Conservation (phyloP, 768 basidiomycete genomes). For the Serendipita sp. region DNA sequence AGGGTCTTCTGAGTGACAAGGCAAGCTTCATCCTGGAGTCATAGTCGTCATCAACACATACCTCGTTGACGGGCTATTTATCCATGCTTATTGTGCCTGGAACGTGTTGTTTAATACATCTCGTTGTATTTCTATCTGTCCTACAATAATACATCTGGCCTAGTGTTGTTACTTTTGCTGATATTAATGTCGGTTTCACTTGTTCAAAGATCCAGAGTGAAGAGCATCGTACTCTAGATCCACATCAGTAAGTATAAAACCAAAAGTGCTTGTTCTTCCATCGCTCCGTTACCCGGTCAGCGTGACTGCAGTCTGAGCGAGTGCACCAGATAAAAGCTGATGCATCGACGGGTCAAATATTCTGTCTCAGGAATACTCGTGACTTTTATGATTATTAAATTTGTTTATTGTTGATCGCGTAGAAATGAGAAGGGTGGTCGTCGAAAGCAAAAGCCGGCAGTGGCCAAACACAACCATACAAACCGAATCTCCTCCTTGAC, state of each 20-base stretch:
- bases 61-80: background rate
- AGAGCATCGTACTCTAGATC: no score
- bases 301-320: background rate
- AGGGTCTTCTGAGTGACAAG: slow-evolving; percentile 2
- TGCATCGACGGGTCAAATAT: background rate
- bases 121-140: background rate
- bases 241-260: background rate
- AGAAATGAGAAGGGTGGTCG: background rate
- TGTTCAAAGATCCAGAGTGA: background rate
- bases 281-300: slow-evolving; percentile 3
- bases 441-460: background rate
- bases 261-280: background rate
- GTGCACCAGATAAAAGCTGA: background rate
- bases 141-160: background rate
- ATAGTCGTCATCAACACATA: background rate
- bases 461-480: background rate
- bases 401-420: no score
- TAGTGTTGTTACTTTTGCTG: background rate
- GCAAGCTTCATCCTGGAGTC: background rate
- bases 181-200: background rate
- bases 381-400: background rate
- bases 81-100: slow-evolving; percentile 1
- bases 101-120: background rate
- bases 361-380: background rate
- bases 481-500: background rate